Percentiles rank a stretch among this genome's conserved stretches.
Conservation (phyloP, 768 basidiomycete species). For the Cystobasidium ongulense region DNA sequence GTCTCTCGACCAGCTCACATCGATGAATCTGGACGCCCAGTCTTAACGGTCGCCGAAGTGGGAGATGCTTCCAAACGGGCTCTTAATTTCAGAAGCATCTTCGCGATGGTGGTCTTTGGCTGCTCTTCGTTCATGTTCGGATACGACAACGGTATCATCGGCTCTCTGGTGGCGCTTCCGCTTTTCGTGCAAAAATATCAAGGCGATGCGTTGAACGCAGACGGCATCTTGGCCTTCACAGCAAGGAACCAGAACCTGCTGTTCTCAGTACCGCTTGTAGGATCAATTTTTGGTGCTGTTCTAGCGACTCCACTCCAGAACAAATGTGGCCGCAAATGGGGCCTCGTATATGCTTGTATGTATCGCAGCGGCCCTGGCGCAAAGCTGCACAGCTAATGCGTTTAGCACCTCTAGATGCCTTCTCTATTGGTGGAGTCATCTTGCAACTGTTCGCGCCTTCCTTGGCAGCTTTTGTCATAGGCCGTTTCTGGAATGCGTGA, state of each 20-base stretch:
- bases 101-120: not conserved
- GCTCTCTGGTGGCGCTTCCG: not conserved
- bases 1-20: not conserved
- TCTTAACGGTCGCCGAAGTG: not conserved
- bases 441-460: not conserved
- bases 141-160: not conserved
- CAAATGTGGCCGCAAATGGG: not conserved
- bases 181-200: not conserved
- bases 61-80: not conserved
- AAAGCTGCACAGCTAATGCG: too few species aligned
- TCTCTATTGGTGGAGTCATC: not conserved
- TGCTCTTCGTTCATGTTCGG: not conserved
- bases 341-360: not conserved
- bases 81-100: not conserved
- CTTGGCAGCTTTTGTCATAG: not conserved
- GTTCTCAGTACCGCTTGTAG: not conserved
- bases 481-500: not conserved
- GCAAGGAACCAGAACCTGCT: not conserved
- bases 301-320: not conserved
- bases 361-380: too few species aligned
- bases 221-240: not conserved
- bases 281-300: not conserved
- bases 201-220: not conserved
- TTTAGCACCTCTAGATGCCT: not conserved
- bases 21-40: not conserved